phyloP scores from a whole-genome alignment of 148 eudicot species.

The Rhododendron vialii region DNA sequence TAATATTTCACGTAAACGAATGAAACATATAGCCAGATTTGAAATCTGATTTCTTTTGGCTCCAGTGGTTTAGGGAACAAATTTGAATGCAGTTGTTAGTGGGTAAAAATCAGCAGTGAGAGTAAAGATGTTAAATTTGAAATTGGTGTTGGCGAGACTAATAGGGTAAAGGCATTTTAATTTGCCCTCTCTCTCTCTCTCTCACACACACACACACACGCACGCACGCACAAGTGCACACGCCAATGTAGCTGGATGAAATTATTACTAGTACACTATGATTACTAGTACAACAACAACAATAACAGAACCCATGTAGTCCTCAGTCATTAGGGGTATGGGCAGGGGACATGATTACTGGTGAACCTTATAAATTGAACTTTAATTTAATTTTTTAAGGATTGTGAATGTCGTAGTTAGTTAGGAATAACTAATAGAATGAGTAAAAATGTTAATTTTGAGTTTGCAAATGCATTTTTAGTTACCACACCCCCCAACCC shows the following conservation, averaged over 20 bases:
- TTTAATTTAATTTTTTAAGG: neutral
- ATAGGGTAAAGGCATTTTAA: neutral
- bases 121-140: neutral
- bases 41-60: neutral
- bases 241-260: neutral
- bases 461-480: neutral
- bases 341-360: neutral
- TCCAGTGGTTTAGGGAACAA: neutral
- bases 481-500: too few relatives aligned
- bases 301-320: too few relatives aligned
- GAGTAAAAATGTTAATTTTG: neutral
- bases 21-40: neutral
- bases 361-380: neutral
- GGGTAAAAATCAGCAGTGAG: neutral
- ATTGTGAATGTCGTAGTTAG: neutral
- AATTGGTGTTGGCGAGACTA: neutral
- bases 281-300: neutral
- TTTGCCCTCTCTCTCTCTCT: neutral
- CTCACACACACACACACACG: neutral
- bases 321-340: too few relatives aligned
- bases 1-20: neutral
- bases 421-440: neutral
- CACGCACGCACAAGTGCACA: neutral
- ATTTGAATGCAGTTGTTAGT: neutral
- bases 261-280: neutral